These are phyloP conservation scores for Sistotremastrum suecicum DNA, from an alignment of 768 basidiomycete species.

Conservation along the genomic window DNA sequence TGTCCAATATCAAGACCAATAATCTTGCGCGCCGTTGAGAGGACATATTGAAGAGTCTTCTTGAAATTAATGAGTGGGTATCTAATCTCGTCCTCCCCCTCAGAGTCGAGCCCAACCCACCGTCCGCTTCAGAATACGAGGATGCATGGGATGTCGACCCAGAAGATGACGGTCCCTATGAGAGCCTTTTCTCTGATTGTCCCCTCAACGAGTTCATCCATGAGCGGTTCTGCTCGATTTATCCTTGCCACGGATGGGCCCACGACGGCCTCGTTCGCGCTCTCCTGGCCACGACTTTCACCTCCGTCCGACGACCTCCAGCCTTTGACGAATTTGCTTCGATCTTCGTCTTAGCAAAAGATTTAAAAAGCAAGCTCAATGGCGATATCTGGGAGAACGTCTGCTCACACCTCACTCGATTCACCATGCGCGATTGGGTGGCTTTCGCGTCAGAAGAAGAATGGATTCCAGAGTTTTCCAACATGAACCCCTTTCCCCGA, in stretches of 20 bases:
- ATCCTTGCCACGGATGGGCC: constrained; percentile 9
- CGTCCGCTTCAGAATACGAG: no score
- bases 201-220: constrained; percentile 10
- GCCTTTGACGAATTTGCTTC: background rate
- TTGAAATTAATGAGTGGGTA: no score
- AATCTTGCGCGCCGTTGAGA: no score
- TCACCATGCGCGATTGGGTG: background rate
- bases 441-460: background rate
- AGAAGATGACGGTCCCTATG: no score
- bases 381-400: constrained; percentile 1
- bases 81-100: no score
- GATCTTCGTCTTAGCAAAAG: background rate
- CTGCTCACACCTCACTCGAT: constrained; percentile 2
- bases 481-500: no score
- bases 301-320: constrained; percentile 5
- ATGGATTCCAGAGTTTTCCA: constrained; percentile 1
- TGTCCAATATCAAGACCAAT: no score
- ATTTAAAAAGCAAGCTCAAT: background rate
- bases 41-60: no score
- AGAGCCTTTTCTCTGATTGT: no score
- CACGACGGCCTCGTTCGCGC: constrained; percentile 8
- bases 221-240: constrained; percentile 9
- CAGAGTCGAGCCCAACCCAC: no score
- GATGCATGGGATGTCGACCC: no score
- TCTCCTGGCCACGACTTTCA: constrained; percentile 9